A percentile compares a stretch with the other conserved stretches of the same genome.
Conservation (phyloP, 768 basidiomycete species). For the Lactifluus rugatus region DNA sequence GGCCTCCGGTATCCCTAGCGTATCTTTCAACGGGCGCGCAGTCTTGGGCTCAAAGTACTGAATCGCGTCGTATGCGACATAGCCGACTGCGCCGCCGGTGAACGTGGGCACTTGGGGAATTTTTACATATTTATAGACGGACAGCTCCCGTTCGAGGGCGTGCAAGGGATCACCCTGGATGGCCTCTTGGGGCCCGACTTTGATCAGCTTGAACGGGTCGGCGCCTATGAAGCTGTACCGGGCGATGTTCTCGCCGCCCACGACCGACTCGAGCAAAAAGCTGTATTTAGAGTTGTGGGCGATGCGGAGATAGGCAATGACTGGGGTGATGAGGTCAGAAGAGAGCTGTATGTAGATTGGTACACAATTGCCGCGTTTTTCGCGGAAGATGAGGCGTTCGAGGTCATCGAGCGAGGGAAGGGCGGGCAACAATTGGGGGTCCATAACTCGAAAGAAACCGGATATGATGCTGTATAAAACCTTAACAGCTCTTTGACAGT, state of each 20-base stretch:
- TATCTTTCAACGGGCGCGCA: slow-evolving; percentile 60
- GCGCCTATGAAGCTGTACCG: slow-evolving; percentile 93
- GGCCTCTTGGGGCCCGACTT: slow-evolving; percentile 79
- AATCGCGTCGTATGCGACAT: slow-evolving; percentile 93
- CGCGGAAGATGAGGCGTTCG: slow-evolving; percentile 65
- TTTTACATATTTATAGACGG: slow-evolving; percentile 80
- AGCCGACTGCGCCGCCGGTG: slow-evolving; percentile 95
- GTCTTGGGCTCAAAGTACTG: slow-evolving; percentile 96
- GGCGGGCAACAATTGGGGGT: slow-evolving; percentile 40
- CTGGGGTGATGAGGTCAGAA: slow-evolving; percentile 93
- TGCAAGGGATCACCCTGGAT: slow-evolving; percentile 79
- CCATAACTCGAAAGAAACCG: slow-evolving; percentile 11
- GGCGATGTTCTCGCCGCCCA: slow-evolving; percentile 82
- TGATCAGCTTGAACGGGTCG: slow-evolving; percentile 93
- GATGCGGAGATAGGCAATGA: slow-evolving; percentile 90
- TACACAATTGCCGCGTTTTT: slow-evolving; percentile 85
- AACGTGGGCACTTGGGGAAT: slow-evolving; percentile 90
- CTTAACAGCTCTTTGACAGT: too few species aligned
- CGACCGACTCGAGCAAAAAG: slow-evolving; percentile 89
- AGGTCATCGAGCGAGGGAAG: slow-evolving; percentile 65
- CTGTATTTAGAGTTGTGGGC: slow-evolving; percentile 90
- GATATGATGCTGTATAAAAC: too few species aligned
- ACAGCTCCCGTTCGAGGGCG: slow-evolving; percentile 76
- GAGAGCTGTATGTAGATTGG: slow-evolving; percentile 90
- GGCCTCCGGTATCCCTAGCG: slow-evolving; percentile 85